phyloP scores from a whole-genome alignment of 163 green algal species.

The Smithsoniella earleae region DNA sequence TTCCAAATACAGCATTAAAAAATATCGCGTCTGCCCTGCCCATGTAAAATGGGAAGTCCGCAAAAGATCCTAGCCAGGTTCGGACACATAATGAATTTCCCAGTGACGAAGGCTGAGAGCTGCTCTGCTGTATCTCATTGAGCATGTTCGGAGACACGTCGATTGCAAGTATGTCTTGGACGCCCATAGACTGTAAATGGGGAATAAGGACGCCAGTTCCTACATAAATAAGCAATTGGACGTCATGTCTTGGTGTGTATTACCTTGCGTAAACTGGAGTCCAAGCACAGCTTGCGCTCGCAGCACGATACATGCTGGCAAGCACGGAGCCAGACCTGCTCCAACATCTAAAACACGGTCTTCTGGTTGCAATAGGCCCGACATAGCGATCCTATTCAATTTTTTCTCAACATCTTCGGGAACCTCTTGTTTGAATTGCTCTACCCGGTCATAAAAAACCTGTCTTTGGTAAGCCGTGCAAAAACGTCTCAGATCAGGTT shows the following conservation, averaged over 20 bases:
- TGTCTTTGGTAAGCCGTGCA: not conserved
- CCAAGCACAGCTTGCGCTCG: not conserved
- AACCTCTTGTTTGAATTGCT: not conserved
- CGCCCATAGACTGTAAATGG: constrained; percentile 47
- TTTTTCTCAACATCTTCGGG: not conserved
- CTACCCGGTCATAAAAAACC: not conserved
- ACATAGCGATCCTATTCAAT: not conserved
- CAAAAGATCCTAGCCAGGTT: constrained; percentile 61
- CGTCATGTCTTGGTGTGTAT: not conserved
- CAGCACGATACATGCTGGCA: not conserved
- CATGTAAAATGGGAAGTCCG: constrained; percentile 57
- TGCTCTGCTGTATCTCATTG: constrained; percentile 37
- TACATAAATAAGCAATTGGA: not conserved
- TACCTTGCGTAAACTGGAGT: not conserved
- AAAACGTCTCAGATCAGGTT: no score
- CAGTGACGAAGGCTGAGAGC: constrained; percentile 31
- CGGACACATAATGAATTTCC: constrained; percentile 61
- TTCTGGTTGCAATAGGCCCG: not conserved
- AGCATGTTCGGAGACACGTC: constrained; percentile 61
- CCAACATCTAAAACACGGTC: constrained; percentile 17
- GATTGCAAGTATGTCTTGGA: constrained; percentile 65
- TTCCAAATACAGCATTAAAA: constrained; percentile 70
- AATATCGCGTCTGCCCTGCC: constrained; percentile 56
- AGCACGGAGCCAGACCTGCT: not conserved
- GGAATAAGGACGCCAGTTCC: constrained; percentile 59